phyloP scores from a whole-genome alignment of 148 eudicot genomes.

The Drosera capensis region DNA sequence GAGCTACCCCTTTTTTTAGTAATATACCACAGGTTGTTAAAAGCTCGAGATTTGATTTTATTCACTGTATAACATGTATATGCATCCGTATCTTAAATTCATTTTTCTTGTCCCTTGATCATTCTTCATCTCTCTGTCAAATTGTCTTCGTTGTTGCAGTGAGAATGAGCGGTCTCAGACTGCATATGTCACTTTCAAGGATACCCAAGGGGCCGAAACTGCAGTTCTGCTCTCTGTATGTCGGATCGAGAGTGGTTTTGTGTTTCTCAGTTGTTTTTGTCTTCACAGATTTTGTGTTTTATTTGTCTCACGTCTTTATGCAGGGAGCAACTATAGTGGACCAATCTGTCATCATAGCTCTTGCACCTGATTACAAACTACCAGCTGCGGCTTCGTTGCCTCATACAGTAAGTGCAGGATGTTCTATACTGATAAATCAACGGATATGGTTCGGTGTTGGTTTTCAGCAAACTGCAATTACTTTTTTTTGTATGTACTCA shows the following conservation, averaged over 20 bases:
- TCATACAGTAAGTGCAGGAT: constrained; percentile 41
- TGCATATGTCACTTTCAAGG: constrained; percentile 84
- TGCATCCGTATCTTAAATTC: neutral
- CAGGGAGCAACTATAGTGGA: constrained; percentile 97
- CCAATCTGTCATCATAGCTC: constrained; percentile 63
- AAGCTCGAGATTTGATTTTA: neutral
- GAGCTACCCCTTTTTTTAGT: neutral
- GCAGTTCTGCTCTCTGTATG: constrained; percentile 89
- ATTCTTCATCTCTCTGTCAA: no score
- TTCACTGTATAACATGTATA: no score
- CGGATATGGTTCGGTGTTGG: no score
- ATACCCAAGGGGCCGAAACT: constrained; percentile 77
- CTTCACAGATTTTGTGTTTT: neutral
- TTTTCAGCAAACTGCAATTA: neutral
- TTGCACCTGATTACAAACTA: constrained; percentile 62
- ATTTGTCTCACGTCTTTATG: neutral
- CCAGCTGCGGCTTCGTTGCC: constrained; percentile 35
- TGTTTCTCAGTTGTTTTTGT: neutral
- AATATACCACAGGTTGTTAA: neutral
- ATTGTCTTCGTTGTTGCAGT: constrained; percentile 21
- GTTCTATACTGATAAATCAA: no score
- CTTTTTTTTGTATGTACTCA: neutral
- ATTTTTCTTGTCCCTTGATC: neutral
- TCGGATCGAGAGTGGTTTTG: neutral
- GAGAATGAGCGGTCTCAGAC: constrained; percentile 74